Conservation (phyloP, 257 asterid genomes). For the Petrea volubilis region DNA sequence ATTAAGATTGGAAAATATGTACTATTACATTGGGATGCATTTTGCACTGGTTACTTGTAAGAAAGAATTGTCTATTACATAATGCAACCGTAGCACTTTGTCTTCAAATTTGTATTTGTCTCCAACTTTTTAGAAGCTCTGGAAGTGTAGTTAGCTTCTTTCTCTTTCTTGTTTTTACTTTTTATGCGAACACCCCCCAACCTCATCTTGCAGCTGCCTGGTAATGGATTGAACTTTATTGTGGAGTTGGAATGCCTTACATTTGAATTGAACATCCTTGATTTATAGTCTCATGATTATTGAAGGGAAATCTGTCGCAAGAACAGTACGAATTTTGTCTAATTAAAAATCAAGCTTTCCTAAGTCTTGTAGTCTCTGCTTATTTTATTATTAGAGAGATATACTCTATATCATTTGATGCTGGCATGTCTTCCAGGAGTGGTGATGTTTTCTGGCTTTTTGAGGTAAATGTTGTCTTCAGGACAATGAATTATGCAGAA, state of each 20-base stretch:
- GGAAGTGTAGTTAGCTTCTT: not conserved
- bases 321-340: not conserved
- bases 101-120: not conserved
- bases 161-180: not conserved
- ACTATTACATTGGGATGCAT: not conserved
- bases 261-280: no score
- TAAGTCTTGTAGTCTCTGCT: not conserved
- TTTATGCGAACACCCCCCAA: no score
- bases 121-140: not conserved
- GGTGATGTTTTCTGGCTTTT: not conserved
- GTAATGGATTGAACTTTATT: not conserved
- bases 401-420: not conserved
- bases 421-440: not conserved
- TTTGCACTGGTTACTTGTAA: not conserved
- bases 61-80: no score
- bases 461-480: not conserved
- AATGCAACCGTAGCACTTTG: not conserved
- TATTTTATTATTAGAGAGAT: not conserved
- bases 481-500: conserved; percentile 1
- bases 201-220: not conserved
- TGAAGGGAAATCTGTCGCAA: no score
- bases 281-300: no score
- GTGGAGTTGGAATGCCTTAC: not conserved
- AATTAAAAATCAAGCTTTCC: not conserved
- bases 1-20: not conserved